Evolutionary conservation across 805 yeast species (phyloP).

Genomic region (Danielia reshetovae): DNA sequence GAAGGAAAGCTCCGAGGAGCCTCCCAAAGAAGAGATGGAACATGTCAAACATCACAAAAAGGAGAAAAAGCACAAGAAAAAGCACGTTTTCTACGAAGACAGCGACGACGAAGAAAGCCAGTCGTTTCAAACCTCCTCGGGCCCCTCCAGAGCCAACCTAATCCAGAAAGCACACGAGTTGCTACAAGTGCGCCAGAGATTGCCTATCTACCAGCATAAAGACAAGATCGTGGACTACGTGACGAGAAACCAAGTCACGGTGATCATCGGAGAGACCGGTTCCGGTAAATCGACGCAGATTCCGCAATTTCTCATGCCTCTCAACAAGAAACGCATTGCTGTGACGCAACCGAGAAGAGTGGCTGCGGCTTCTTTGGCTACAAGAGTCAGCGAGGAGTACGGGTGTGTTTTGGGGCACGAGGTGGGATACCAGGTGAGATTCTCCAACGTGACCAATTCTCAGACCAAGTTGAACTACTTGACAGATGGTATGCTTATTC

Average conservation of each 20-base stretch:
- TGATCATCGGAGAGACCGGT: slow-evolving; percentile 95
- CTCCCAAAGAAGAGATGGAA: background rate
- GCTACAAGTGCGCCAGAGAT: slow-evolving; percentile 47
- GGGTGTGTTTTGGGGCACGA: slow-evolving; percentile 73
- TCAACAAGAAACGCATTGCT: slow-evolving; percentile 58
- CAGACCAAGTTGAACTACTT: slow-evolving; percentile 75
- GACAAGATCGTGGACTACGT: slow-evolving; percentile 58
- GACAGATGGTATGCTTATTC: slow-evolving; percentile 95
- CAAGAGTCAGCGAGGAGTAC: slow-evolving; percentile 85
- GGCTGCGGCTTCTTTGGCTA: slow-evolving; percentile 92
- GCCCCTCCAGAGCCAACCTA: slow-evolving; percentile 22
- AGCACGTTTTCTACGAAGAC: slow-evolving; percentile 28
- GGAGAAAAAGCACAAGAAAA: slow-evolving; percentile 11
- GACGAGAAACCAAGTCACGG: slow-evolving; percentile 57
- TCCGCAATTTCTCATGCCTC: slow-evolving; percentile 79
- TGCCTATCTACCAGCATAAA: slow-evolving; percentile 77
- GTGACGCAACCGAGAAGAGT: slow-evolving; percentile 98
- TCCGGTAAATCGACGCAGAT: slow-evolving; percentile 97
- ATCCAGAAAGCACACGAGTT: slow-evolving; percentile 42
- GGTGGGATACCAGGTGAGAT: slow-evolving; percentile 92
- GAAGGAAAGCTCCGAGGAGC: background rate
- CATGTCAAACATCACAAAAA: slow-evolving; percentile 3
- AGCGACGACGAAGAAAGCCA: slow-evolving; percentile 23
- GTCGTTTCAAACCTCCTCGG: slow-evolving; percentile 8
- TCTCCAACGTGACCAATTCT: slow-evolving; percentile 61